phyloP scores from a whole-genome alignment of 208 protist genomes.

The Tritrichomonas musculus region DNA sequence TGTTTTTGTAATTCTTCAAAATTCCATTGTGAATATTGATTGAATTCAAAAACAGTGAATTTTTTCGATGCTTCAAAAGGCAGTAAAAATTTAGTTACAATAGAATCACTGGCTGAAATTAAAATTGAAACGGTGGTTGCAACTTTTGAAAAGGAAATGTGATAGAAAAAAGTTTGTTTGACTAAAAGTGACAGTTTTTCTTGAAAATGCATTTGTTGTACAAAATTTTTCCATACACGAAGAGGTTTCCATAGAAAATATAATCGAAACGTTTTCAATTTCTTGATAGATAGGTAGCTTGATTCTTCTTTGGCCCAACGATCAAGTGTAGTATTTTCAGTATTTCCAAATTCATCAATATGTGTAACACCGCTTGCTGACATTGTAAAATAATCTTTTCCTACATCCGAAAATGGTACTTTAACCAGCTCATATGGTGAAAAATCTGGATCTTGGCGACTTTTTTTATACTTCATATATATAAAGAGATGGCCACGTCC shows the following conservation, averaged over 20 bases:
- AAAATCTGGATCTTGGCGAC: neutral
- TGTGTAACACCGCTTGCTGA: neutral
- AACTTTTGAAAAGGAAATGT: neutral
- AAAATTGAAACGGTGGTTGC: neutral
- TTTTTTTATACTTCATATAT: neutral
- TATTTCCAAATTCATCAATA: neutral
- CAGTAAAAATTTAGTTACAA: neutral
- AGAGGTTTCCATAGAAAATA: constrained; percentile 13
- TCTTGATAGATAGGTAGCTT: neutral
- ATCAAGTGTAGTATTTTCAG: neutral
- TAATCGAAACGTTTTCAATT: neutral
- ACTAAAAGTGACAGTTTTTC: neutral
- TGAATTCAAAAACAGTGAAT: neutral
- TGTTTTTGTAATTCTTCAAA: neutral
- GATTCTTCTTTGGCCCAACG: neutral
- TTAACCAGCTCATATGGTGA: constrained; percentile 11
- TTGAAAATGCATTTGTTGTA: neutral
- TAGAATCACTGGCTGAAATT: neutral
- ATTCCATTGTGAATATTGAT: neutral
- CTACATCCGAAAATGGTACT: neutral
- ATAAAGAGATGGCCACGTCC: constrained; percentile 6
- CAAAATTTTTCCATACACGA: neutral
- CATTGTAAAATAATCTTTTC: neutral
- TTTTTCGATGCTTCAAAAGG: neutral
- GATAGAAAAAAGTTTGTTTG: neutral